Conservation (phyloP, 257 asterid species). For the Datura wrightii region DNA sequence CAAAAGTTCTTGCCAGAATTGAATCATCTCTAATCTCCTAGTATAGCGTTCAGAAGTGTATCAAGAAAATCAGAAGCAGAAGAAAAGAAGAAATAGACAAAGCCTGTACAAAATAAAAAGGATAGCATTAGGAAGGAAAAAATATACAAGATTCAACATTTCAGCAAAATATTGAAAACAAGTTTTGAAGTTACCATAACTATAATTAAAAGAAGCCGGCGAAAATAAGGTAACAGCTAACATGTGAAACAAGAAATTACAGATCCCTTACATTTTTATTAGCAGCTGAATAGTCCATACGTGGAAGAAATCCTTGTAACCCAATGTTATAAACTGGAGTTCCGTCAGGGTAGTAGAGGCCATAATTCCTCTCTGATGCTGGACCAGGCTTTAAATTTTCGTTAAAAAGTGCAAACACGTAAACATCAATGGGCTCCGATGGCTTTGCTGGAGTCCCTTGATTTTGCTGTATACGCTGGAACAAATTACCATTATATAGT, state of each 20-base stretch:
- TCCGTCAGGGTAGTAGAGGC: slow-evolving; percentile 83
- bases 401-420: slow-evolving; percentile 86
- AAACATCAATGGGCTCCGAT: slow-evolving; percentile 62
- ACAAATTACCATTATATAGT: slow-evolving; percentile 65
- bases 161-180: background rate
- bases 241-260: background rate
- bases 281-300: slow-evolving; percentile 69
- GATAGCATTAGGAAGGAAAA: background rate
- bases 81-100: background rate
- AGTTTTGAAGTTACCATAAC: background rate
- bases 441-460: slow-evolving; percentile 92
- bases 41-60: slow-evolving; percentile 9
- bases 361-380: slow-evolving; percentile 88
- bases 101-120: slow-evolving; percentile 19
- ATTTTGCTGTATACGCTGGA: slow-evolving; percentile 52
- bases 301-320: slow-evolving; percentile 64
- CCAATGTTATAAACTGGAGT: slow-evolving; percentile 77
- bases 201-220: background rate
- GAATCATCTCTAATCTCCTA: slow-evolving; percentile 27
- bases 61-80: slow-evolving; percentile 22
- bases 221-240: background rate
- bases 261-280: slow-evolving; percentile 49
- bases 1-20: background rate
- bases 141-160: background rate
- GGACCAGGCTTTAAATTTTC: slow-evolving; percentile 94